phyloP scores from a whole-genome alignment of 2,329 filamentous ascomycete species.

The Onygenales sp. region DNA sequence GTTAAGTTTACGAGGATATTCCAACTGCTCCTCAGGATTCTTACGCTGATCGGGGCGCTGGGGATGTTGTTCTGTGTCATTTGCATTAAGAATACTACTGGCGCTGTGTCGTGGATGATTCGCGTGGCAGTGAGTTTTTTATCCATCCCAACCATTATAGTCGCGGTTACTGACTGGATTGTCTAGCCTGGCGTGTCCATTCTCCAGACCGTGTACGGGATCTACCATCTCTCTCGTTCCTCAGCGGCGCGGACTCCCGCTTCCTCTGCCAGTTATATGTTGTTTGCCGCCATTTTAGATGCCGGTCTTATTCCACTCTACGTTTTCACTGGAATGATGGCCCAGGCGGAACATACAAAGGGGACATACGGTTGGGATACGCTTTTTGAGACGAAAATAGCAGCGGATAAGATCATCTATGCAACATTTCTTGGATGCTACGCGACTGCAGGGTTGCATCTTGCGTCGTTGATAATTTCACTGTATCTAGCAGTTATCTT shows the following conservation, averaged over 20 bases:
- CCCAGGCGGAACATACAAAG: conserved; percentile 41
- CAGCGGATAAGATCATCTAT: conserved; percentile 52
- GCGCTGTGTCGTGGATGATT: conserved; percentile 62
- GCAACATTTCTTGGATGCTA: conserved; percentile 61
- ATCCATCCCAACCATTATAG: neutral
- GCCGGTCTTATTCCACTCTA: conserved; percentile 55
- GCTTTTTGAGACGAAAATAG: conserved; percentile 48
- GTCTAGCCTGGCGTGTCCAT: conserved; percentile 64
- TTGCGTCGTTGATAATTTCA: conserved; percentile 60
- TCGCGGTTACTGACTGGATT: neutral
- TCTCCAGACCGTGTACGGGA: conserved; percentile 62
- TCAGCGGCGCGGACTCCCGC: conserved; percentile 62
- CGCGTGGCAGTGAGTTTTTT: conserved; percentile 57
- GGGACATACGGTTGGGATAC: conserved; percentile 54
- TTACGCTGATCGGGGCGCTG: conserved; percentile 59
- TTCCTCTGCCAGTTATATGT: conserved; percentile 79
- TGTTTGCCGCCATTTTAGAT: conserved; percentile 71
- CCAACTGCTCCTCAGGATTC: conserved; percentile 59
- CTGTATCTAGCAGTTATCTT: conserved; percentile 70
- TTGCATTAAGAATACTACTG: conserved; percentile 59
- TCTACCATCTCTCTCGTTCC: conserved; percentile 68
- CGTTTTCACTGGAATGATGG: conserved; percentile 48
- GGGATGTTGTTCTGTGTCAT: conserved; percentile 69
- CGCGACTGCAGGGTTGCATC: conserved; percentile 56
- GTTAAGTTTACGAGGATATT: conserved; percentile 60